Base-by-base conservation (phyloP, 2,329 filamentous ascomycete species). In the Fusarium begoniae region DNA sequence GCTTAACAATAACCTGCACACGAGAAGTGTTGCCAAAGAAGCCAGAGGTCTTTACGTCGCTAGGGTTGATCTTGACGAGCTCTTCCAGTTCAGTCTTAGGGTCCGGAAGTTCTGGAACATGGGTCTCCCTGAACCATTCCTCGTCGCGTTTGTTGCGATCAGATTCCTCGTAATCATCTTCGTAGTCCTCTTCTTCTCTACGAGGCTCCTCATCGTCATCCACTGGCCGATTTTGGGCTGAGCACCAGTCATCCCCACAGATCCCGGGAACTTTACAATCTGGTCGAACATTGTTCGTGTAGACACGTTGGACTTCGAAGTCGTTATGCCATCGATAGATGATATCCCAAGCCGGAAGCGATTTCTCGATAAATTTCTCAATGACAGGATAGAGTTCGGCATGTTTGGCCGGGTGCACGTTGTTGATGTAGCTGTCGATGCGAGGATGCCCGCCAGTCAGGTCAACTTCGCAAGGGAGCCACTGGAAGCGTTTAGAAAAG, bases 1-100 rank as follows among this genome's bases (percentile, higher is more conserved):
- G 81, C 79, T 92, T 92, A 60, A 91, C 86, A 62, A 92, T 89
- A 45, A 93, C 83, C 68, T 93, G 91, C 0, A 92, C 80, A 6
- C 80, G 81, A 15, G 77, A 64, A 7, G 70, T 66, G 30, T 73
- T 75, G 8, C 77, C 43, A 54, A 81, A 80, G 71, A 82, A 84
- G 4, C 50, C 45, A 24, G 69, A 63, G 3, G 64, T 40, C 40
- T 80, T 78, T 53, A 82, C 72, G 20, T 80, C 73, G 20, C 67
- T 53, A 26, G 75, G 15, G 20, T 65, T 66, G 41, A 80, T 51
- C 15, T 57, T 47, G 41, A 70, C 24, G 15, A 61, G 58, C n/a
- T 64, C 50, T 24, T 72, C 56, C 43, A 41, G 2, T 12, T 37
- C 14, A 22, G 40, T 35, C 37, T 56, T 51, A 4, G 72, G 72